Conservation (phyloP, 1,139 yeast species). For the Sugiyamaella neomexicana region DNA sequence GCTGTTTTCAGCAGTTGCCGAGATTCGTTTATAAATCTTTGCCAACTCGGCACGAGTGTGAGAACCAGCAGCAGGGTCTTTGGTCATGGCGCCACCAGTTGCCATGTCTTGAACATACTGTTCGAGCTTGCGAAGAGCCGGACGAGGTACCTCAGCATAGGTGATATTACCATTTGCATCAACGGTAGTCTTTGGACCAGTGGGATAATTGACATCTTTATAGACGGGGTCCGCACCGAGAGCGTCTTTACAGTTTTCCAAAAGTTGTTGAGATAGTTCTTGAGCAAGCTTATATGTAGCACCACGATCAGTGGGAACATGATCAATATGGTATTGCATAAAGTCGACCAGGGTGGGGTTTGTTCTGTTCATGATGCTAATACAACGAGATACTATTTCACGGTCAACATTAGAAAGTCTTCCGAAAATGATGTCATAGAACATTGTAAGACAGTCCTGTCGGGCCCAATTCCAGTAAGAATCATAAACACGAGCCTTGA, state of each 20-base stretch:
- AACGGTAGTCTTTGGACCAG: conserved; percentile 90
- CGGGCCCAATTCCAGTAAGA: conserved; percentile 99
- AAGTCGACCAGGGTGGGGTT: conserved; percentile 91
- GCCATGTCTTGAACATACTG: conserved; percentile 98
- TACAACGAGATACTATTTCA: conserved; percentile 94
- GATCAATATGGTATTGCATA: conserved; percentile 96
- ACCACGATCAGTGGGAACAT: conserved; percentile 86
- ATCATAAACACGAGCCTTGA: conserved; percentile 94
- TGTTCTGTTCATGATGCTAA: conserved; percentile 96
- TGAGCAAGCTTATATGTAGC: conserved; percentile 86
- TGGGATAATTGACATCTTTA: conserved; percentile 91
- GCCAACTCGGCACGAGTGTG: conserved; percentile 71
- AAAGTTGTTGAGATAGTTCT: conserved; percentile 85
- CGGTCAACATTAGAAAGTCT: conserved; percentile 86
- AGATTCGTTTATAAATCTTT: conserved; percentile 76
- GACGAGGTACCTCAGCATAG: conserved; percentile 83
- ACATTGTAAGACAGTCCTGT: conserved; percentile 92
- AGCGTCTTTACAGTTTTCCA: conserved; percentile 93
- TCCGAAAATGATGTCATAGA: conserved; percentile 94
- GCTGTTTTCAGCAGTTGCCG: conserved; percentile 47
- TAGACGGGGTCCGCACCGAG: conserved; percentile 80
- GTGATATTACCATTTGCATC: conserved; percentile 84
- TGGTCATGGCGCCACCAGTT: conserved; percentile 82
- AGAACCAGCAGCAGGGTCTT: conserved; percentile 59
- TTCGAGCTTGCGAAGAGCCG: conserved; percentile 89